A percentile compares a stretch with the other conserved stretches of the same genome.
phyloP scores from a whole-genome alignment of 164 flowering plant genomes.

The Sextonia rubra region DNA sequence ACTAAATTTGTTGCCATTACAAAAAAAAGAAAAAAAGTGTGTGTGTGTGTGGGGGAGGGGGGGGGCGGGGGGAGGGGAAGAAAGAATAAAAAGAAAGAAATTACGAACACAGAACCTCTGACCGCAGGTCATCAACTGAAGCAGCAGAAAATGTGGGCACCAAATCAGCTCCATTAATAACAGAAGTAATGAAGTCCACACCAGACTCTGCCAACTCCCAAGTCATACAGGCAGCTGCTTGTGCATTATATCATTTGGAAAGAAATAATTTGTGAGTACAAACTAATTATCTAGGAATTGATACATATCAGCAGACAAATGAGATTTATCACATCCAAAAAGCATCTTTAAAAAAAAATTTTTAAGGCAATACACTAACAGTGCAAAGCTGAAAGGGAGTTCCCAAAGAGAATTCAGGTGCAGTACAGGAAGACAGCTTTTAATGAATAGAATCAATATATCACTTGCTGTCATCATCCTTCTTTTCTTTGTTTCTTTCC shows the following conservation, averaged over 20 bases:
- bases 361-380: too few relatives aligned
- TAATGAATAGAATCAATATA: too few relatives aligned
- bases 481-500: too few relatives aligned
- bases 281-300: neutral
- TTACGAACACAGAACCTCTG: conserved; percentile 57
- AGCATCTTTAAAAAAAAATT: too few relatives aligned
- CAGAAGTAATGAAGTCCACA: conserved; percentile 60
- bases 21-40: too few relatives aligned
- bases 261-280: neutral
- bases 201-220: conserved; percentile 99
- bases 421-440: neutral
- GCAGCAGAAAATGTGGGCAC: conserved; percentile 97
- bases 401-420: neutral
- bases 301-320: neutral
- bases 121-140: conserved; percentile 93
- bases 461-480: too few relatives aligned
- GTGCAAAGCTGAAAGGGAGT: neutral
- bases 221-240: conserved; percentile 96
- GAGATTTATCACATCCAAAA: too few relatives aligned
- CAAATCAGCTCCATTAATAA: conserved; percentile 94
- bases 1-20: too few relatives aligned
- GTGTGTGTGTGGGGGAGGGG: too few relatives aligned
- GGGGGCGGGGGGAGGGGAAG: too few relatives aligned
- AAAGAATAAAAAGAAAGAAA: too few relatives aligned
- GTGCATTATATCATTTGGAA: conserved; percentile 10